Evolutionary conservation across 2,329 filamentous ascomycete species (phyloP), one percentile per base, ranked within the genome.

Genomic region (Fusarium caatingaense): DNA sequence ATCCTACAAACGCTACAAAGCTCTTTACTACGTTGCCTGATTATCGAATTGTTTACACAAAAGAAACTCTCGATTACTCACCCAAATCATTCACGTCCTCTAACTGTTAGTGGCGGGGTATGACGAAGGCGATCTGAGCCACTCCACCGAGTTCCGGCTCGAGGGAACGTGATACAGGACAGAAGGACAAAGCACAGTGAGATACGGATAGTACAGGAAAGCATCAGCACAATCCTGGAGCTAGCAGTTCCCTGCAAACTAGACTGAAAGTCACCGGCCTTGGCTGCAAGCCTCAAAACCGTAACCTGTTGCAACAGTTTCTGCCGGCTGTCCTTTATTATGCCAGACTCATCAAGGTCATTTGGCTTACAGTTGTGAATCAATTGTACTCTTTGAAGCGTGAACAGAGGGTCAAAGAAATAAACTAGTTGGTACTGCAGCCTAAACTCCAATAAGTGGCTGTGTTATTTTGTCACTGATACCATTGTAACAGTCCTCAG

Each of bases 91-190:
- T 66, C 66, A 48, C 41, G 23, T 25, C 49, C 34, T 55, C 56
- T 41, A 51, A 68, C 49, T 60, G 8, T 51, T 48, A 46, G 71
- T 69, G 71, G 71, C 63, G 68, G 63, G 68, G 68, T 72, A 73
- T 72, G 68, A 73, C 68, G 68, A 73, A 37, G 70, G 61, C 32
- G 61, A 60, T 66, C 65, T 63, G 63, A 72, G 53, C 68, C 62
- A 66, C 60, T 73, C 68, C 62, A 66, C 68, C 58, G 23, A 50
- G 50, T 41, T 45, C 57, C 68, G 71, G 71, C 53, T 73, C 32
- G 68, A 73, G 55, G 71, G 71, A 73, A 72, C 61, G 60, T 61
- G 63, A 66, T 55, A 66, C 62, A 66, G 42, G 60, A 51, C 44
- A 64, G 18, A 65, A 40, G 54, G 56, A 51, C 46, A 48, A 48